Base-by-base conservation (phyloP, 352 stramenopile genomes). In the Phytophthora ramorum region DNA sequence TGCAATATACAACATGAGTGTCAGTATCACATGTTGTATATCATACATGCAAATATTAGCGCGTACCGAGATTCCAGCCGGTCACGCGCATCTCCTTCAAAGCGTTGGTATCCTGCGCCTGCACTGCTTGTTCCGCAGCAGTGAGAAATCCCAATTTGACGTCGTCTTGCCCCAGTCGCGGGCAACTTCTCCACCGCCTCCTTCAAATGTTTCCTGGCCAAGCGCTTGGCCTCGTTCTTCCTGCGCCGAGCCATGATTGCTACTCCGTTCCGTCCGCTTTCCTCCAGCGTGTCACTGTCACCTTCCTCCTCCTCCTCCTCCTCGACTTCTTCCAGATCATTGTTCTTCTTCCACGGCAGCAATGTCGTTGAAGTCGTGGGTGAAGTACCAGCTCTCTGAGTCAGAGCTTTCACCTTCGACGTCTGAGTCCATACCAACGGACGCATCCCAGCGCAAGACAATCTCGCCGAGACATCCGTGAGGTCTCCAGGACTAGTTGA, bases 51-150 rank as follows among this genome's bases (percentile, higher is more conserved):
- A 26, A 43, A 7, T 0, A 38, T 24, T 24, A 3, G 22, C 22
- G 58, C 48, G 9, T 53, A 66, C 58, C 58, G 2, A 52, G 17
- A 22, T 58, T 66, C 58, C 57, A 65, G 16, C 46, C 17, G 28
- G 57, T 32, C 12, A 3, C 26, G 2, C 58, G 48, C 47, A 47
- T 41, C 28, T 58, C 24, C 19, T 46, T 53, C 12, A 58, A 10
- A 28, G 28, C n/a, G 4, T 10, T 2, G 16, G 35, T 9, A n/a
- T 64, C 56, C 35, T 57, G 45, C 16, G 56, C 46, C 3, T 57
- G 17, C 32, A 57, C 58, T 4, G 47, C 9, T 26, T 41, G 24
- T 13, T 66, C 48, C 2, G 58, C 48, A 4, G 3, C 2, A 2
- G 53, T 46, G 41, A 52, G 9, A 10, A 41, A 14, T 41, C 35